Evolutionary conservation across 116 monocot species (phyloP).

Genomic region (Papilionanthe hybrid): DNA sequence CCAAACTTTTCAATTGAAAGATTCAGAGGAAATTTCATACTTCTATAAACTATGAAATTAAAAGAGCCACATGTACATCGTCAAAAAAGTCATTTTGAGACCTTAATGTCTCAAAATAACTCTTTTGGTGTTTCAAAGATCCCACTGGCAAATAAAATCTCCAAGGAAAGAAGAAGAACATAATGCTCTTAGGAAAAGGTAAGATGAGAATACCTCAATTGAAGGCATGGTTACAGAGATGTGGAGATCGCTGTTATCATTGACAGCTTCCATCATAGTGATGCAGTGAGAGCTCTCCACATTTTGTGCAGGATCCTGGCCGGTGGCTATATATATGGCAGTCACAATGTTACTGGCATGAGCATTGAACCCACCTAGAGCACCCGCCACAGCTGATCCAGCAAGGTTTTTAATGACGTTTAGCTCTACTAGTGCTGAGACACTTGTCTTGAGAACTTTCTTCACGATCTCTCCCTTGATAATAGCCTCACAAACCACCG

Average conservation of each 20-base stretch:
- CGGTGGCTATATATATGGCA: slow-evolving; percentile 66
- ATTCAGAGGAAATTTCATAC: too few relatives aligned
- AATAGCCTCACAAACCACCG: slow-evolving; percentile 67
- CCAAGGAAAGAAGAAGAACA: too few relatives aligned
- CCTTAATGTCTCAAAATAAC: too few relatives aligned
- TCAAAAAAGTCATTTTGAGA: too few relatives aligned
- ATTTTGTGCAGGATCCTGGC: slow-evolving; percentile 83
- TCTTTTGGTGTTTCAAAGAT: too few relatives aligned
- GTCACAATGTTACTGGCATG: slow-evolving; percentile 78
- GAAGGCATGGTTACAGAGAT: slow-evolving; percentile 83
- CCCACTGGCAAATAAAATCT: too few relatives aligned
- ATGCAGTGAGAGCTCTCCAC: slow-evolving; percentile 85
- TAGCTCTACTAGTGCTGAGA: slow-evolving; percentile 56
- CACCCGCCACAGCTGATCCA: slow-evolving; percentile 69
- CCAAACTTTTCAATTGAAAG: too few relatives aligned
- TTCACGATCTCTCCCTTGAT: slow-evolving; percentile 62
- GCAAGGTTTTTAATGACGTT: slow-evolving; percentile 66
- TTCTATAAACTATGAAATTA: too few relatives aligned
- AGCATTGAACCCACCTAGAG: slow-evolving; percentile 75
- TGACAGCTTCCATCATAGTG: slow-evolving; percentile 70
- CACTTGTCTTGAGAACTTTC: slow-evolving; percentile 57
- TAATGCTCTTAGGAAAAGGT: neutral
- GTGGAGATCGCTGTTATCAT: slow-evolving; percentile 66
- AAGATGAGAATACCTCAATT: slow-evolving; percentile 59
- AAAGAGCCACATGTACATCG: too few relatives aligned